Evolutionary conservation across 2,329 filamentous ascomycete genomes (phyloP), one percentile per base, ranked within the genome.

Genomic region (Venturia nashicola): DNA sequence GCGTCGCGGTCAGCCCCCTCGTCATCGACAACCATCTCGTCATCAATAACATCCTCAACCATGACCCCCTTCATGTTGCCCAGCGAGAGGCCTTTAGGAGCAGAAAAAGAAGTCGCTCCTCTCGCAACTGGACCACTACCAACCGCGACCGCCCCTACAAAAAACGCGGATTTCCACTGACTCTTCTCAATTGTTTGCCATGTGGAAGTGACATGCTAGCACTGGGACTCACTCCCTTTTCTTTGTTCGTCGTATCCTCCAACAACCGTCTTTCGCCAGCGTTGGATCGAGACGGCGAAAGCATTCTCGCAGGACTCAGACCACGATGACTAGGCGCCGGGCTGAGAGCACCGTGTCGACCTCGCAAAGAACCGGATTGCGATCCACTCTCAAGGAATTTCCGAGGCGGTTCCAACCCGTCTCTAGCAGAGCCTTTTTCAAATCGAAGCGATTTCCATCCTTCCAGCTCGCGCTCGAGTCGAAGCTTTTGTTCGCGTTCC

Each of bases 401-500:
- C n/a, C 42, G 43, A 3, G 59, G 59, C 27, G 42, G 39, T n/a
- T 42, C 42, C 27, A 60, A 20, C 6, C 59, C 59, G 34, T 60
- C 59, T 9, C 59, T 42, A 27, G 34, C 39, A 43, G 43, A 59
- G 7, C 61, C 76, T 63, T 80, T 86, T 70, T 92, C 89, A 67
- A 84, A 79, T 42, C 88, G 80, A 36, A 92, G 76, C 18, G 79
- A 79, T 73, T 93, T 95, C 84, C 88, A 90, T 2, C 85, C 86
- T 68, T 95, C 91, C 9, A 97, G 76, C 75, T 97, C 93, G 59
- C 91, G 85, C 76, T 97, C 92, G n/a, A 97, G 79, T 40, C 88
- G 82, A 36, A 92, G 77, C 0, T 80, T 82, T 76, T 89, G 93
- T 76, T 97, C 94, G 67, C 83, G 85, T 76, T 96, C 93, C 74